Percentiles rank a stretch among this genome's conserved stretches.
Conservation (phyloP, 108 stramenopile genomes). For the Cafeteria roenbergensis region DNA sequence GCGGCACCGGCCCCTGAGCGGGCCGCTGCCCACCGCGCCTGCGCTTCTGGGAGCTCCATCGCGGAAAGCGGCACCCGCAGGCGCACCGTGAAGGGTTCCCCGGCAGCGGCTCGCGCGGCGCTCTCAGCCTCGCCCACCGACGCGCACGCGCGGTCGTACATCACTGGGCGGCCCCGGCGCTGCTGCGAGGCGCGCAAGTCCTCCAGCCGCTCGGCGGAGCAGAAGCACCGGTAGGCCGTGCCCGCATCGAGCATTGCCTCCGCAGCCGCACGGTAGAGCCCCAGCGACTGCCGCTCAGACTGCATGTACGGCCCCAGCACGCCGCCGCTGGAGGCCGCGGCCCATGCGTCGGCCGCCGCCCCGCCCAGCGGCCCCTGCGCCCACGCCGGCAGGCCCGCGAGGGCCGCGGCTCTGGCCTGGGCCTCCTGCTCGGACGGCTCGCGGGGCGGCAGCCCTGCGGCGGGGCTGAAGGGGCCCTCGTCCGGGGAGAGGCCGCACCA, state of each 20-base stretch:
- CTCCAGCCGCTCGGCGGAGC: slow-evolving; percentile 14
- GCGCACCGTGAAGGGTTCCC: slow-evolving; percentile 8
- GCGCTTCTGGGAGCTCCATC: neutral
- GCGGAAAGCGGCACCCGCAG: slow-evolving; percentile 12
- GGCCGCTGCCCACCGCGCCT: neutral
- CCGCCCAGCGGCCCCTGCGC: no score
- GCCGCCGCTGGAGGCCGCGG: no score
- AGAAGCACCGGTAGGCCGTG: slow-evolving; percentile 23
- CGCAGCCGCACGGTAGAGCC: neutral
- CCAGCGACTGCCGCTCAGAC: slow-evolving; percentile 2
- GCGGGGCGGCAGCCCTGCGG: no score
- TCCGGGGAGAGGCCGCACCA: slow-evolving; percentile 8
- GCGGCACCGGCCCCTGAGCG: no score
- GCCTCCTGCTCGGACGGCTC: no score
- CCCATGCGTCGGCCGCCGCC: no score
- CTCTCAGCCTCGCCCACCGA: neutral
- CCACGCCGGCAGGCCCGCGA: no score
- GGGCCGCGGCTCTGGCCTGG: no score
- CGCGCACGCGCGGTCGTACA: slow-evolving; percentile 16
- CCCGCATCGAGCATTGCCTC: neutral
- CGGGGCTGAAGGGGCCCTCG: no score
- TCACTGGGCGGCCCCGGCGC: neutral
- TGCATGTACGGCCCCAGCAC: no score
- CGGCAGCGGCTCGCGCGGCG: slow-evolving; percentile 1
- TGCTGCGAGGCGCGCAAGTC: slow-evolving; percentile 6